These are phyloP conservation scores for Trichoderma cornu-damae DNA, from an alignment of 2,329 filamentous ascomycete genomes.

Conservation along the genomic window DNA sequence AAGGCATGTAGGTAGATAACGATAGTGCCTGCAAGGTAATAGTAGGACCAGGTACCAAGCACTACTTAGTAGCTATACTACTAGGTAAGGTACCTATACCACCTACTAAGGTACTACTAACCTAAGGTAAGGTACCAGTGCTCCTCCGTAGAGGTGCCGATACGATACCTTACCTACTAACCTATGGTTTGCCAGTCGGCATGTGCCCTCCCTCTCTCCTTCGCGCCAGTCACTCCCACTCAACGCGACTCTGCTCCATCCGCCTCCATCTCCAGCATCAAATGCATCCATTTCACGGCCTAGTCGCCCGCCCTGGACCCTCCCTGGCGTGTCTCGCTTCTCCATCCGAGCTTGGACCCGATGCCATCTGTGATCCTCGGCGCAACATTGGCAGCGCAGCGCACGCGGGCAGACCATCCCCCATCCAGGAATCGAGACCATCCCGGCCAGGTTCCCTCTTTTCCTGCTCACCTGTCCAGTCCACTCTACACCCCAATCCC, in stretches of 20 bases:
- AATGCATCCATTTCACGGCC: neutral
- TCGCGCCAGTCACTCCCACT: neutral
- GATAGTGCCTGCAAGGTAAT: no score
- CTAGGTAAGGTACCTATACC: no score
- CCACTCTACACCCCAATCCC: conserved; percentile 11
- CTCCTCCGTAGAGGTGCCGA: no score
- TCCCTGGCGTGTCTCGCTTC: conserved; percentile 16
- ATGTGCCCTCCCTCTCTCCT: neutral
- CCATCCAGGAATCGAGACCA: conserved; percentile 14
- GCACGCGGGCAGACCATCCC: conserved; percentile 17
- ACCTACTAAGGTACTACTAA: no score
- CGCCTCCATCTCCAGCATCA: neutral
- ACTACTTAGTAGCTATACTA: no score
- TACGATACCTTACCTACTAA: no score
- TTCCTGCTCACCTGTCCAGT: conserved; percentile 13
- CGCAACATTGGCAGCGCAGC: conserved; percentile 8
- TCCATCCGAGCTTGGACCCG: conserved; percentile 17
- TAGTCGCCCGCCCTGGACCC: neutral
- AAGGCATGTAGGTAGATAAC: no score
- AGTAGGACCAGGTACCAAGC: no score
- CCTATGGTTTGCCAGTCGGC: neutral
- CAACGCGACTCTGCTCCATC: neutral
- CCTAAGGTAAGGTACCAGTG: no score
- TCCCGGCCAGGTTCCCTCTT: conserved; percentile 15
- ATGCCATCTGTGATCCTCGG: conserved; percentile 18